Evolutionary conservation across 176 grass and related monocot species (phyloP).

Genomic region (Musa troglodytarum): DNA sequence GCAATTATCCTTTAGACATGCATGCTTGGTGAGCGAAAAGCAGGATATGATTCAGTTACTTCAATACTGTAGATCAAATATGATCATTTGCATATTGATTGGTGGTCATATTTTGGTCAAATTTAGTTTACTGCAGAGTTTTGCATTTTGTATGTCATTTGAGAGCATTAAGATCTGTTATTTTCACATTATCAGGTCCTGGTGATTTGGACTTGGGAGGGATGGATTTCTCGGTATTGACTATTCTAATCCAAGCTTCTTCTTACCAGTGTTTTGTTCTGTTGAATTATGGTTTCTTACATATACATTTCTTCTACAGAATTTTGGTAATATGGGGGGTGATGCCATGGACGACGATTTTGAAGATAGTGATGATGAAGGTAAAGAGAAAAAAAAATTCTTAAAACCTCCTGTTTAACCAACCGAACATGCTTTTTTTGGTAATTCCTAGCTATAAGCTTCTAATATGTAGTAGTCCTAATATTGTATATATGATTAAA

Average conservation of each 20-base stretch:
- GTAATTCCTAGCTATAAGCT: too few species aligned
- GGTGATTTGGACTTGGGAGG: slow-evolving; percentile 72
- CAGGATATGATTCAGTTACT: neutral
- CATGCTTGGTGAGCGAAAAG: too few species aligned
- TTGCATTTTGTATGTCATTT: neutral
- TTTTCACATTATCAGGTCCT: slow-evolving; percentile 20
- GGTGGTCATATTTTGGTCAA: neutral
- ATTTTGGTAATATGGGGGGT: slow-evolving; percentile 10
- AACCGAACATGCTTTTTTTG: too few species aligned
- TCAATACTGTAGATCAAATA: neutral
- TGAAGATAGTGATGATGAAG: slow-evolving; percentile 10
- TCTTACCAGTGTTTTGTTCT: neutral
- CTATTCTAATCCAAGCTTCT: neutral
- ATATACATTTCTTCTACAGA: neutral
- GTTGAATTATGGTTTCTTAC: neutral
- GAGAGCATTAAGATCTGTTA: neutral
- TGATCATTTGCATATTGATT: neutral
- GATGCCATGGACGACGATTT: slow-evolving; percentile 2
- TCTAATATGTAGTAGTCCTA: too few species aligned
- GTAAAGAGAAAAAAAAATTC: neutral
- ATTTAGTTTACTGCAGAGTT: neutral
- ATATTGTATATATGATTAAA: too few species aligned
- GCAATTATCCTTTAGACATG: too few species aligned
- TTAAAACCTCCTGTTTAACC: too few species aligned
- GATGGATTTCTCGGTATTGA: slow-evolving; percentile 85